Evolutionary conservation across 768 basidiomycete species (phyloP).

Genomic region (Sporobolomyces roseus): DNA sequence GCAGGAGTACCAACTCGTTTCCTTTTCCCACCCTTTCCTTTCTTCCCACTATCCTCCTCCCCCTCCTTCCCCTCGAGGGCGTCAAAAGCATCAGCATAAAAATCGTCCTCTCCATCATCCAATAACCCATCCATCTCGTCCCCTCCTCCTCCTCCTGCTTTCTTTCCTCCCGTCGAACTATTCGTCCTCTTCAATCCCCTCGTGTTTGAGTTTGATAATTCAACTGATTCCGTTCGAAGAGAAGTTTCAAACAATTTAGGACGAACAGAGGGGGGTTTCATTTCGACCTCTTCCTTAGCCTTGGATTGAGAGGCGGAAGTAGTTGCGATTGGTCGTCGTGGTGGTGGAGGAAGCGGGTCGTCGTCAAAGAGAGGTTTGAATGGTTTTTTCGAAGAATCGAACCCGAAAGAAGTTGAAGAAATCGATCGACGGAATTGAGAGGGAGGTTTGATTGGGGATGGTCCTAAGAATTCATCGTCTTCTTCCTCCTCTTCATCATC

Average conservation of each 20-base stretch:
- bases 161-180: background rate
- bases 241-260: constrained; percentile 14
- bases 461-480: constrained; percentile 32
- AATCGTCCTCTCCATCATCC: constrained; percentile 11
- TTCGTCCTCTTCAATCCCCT: background rate
- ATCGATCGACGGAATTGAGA: background rate
- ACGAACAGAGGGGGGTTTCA: too few relatives aligned
- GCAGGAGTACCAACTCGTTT: background rate
- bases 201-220: too few relatives aligned
- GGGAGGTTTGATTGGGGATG: constrained; percentile 37
- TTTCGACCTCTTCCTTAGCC: too few relatives aligned
- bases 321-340: too few relatives aligned
- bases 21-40: constrained; percentile 13
- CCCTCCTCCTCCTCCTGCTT: background rate
- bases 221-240: background rate
- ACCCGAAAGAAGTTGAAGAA: background rate
- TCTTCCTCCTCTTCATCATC: constrained; percentile 5
- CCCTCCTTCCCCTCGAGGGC: background rate
- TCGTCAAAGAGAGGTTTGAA: constrained; percentile 26
- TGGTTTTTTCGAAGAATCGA: constrained; percentile 3
- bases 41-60: background rate
- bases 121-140: background rate
- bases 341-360: too few relatives aligned
- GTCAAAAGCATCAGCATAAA: constrained; percentile 16
- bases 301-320: too few relatives aligned